Evolutionary conservation across 768 basidiomycete genomes (phyloP), one percentile per base, ranked within the genome.

Genomic region (Chalciporus pseudorubinellus): DNA sequence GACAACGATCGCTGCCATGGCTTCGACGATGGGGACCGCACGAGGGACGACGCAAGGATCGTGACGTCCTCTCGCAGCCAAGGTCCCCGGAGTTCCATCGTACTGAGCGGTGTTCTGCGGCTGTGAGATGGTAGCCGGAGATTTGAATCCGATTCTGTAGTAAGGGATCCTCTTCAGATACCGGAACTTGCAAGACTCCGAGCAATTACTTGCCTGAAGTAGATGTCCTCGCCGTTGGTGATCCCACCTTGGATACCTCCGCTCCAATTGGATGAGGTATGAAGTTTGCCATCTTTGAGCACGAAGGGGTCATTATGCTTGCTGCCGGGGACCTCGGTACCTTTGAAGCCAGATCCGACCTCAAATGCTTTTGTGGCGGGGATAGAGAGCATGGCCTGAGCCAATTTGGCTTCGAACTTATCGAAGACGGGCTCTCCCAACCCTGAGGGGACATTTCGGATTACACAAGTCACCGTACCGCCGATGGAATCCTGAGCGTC

Each of bases 341-440:
- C 97, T 58, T 83, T 79, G 80, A 99, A 97, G 21, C 97, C 97
- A 26, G 92, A 95, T 36, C 97, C 97, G 57, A 98, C 85, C 73
- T 99, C 97, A 70, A 99, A 98, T 6, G 85, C 93, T 66, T 99
- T 99, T 48, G 97, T 98, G 16, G 97, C 95, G 22, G 97, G 97
- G 64, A 99, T 97, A 48, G 94, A 97, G 46, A 99, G 81, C 95
- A 99, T 98, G 8, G 97, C 97, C 67, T 98, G 97, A 12, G 82
- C 95, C 53, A 99, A 85, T 56, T 82, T 82, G 18, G 97, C 97
- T 71, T 97, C 95, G 69, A 98, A 87, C 72, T 98, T 98, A 81
- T 99, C 95, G 70, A 99, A 98, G 45, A 92, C 89, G 47, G 97
- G 97, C 70, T 98, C 97, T 44, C 97, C 97, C 24, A 98, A 82